These are phyloP conservation scores for Chloris gayana DNA, from an alignment of 176 grass and related monocot species.

Conservation along the genomic window DNA sequence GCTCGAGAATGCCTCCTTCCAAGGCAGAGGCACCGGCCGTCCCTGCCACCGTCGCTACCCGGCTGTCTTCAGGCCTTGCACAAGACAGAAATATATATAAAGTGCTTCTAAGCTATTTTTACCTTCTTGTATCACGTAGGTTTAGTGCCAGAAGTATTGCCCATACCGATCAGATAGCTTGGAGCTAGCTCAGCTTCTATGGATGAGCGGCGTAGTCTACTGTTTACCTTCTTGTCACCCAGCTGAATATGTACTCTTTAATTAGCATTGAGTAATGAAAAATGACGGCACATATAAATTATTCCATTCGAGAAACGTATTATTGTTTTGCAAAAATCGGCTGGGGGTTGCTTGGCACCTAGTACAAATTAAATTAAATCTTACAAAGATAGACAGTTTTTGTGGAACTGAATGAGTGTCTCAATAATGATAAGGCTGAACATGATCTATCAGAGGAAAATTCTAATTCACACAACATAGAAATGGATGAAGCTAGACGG, in stretches of 20 bases:
- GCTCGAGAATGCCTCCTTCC: constrained; percentile 44
- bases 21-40: constrained; percentile 1
- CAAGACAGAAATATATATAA: not conserved
- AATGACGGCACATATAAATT: not conserved
- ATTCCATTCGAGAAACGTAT: not conserved
- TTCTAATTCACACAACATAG: no score
- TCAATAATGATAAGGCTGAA: no score
- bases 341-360: not conserved
- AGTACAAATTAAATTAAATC: no score
- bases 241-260: not conserved
- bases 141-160: not conserved
- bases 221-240: not conserved
- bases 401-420: no score
- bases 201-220: not conserved
- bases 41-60: not conserved
- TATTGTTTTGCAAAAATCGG: not conserved
- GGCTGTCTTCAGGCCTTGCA: constrained; percentile 27
- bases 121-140: not conserved
- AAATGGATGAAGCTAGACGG: no score
- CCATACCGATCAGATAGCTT: not conserved
- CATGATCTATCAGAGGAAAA: no score
- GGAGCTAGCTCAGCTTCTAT: not conserved
- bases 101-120: not conserved
- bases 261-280: not conserved
- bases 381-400: no score